Conservation (phyloP, 495 filamentous ascomycete genomes). For the Tetracladium marchalianum region DNA sequence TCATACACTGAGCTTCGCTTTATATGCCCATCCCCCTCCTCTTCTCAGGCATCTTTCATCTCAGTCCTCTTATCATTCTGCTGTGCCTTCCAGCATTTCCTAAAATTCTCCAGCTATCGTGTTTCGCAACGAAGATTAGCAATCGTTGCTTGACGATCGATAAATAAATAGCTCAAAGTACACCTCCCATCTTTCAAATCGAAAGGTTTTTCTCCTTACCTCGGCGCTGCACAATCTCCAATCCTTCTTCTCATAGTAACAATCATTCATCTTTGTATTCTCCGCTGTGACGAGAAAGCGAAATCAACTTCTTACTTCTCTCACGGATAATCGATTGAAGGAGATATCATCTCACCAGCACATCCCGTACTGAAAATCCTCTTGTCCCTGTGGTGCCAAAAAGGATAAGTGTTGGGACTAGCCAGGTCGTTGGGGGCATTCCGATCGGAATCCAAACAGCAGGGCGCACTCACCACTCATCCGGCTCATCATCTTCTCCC, state of each 20-base stretch:
- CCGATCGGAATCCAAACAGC: too few species aligned
- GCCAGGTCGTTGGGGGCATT: constrained; percentile 1
- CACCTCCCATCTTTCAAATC: constrained; percentile 16
- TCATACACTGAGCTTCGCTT: too few species aligned
- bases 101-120: constrained; percentile 81
- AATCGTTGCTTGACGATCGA: constrained; percentile 1
- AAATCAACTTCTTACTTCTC: not conserved
- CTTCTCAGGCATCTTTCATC: constrained; percentile 49
- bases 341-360: constrained; percentile 47
- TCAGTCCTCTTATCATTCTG: constrained; percentile 78
- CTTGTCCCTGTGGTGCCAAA: constrained; percentile 69
- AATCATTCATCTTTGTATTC: constrained; percentile 86
- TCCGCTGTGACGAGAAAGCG: constrained; percentile 46
- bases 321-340: not conserved
- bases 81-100: constrained; percentile 85
- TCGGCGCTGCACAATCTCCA: constrained; percentile 85
- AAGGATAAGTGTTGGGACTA: constrained; percentile 12
- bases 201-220: constrained; percentile 43
- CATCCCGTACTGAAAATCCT: constrained; percentile 96
- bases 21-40: not conserved
- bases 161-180: not conserved
- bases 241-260: constrained; percentile 92
- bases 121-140: not conserved
- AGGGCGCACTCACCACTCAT: constrained; percentile 76
- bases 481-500: constrained; percentile 72